Evolutionary conservation across 306 rosid species (phyloP), one percentile per base, ranked within the genome.

Genomic region (Quillaja saponaria): DNA sequence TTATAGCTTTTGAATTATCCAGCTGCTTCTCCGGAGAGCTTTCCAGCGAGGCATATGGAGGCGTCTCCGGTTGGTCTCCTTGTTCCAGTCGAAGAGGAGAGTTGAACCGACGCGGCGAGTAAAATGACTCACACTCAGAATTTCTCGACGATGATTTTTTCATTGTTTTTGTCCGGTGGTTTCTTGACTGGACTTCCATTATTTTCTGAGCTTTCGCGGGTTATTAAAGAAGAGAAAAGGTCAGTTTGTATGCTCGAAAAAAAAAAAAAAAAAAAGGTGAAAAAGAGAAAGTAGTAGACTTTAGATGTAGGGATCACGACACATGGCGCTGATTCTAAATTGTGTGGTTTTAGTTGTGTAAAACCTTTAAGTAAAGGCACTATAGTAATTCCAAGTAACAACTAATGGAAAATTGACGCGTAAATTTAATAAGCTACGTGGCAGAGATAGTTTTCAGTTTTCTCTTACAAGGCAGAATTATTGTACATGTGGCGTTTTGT

Each of bases 81-180:
- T 61, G 69, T 31, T 94, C 97, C 51, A 91, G 87, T 68, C 75
- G 83, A 0, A 85, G 74, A 34, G 97, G 94, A 3, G 99, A 74
- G 52, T 78, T 85, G 61, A 61, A 76, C 6, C 82, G 84, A 70
- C 82, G 82, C 6, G 96, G 94, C 10, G 95, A 84, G 74, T 71
- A 84, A 18, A 95, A 82, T 53, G 85, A 82, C 11, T 89, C 88
- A 13, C 80, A 63, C 3, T 89, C 95, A 13, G 95, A 78, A 70
- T 71, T 82, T 13, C 40, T 70, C 7, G 92, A 82, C 1, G 77
- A 51, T 0, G 90, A 52, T 20, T 72, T 89, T 63, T 78, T 83
- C 97, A 89, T 87, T 20, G 11, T 35, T 40, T 49, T 35, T 39
- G 49, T 46, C 57, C 54, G 11, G 46, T 50, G 40, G 34, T 55